Evolutionary conservation across 768 basidiomycete species (phyloP).

Genomic region (Xanthoconium purpureum): DNA sequence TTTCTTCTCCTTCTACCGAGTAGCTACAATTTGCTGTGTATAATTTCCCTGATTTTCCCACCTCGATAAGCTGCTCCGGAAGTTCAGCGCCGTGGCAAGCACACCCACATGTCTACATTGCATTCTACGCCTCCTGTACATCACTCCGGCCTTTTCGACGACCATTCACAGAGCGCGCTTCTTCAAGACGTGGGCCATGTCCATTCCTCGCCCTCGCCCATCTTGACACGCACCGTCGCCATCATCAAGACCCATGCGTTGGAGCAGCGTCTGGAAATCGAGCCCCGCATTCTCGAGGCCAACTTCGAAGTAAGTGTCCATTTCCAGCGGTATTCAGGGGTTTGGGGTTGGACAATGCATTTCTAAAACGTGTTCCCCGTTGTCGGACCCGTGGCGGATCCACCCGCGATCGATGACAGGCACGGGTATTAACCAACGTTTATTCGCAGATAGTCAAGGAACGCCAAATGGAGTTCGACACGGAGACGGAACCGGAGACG

Average conservation of each 20-base stretch:
- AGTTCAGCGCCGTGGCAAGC: constrained; percentile 3
- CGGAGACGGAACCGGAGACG: constrained; percentile 76
- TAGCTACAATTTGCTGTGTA: constrained; percentile 23
- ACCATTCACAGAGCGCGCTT: not conserved
- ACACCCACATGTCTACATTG: constrained; percentile 21
- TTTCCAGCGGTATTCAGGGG: constrained; percentile 6
- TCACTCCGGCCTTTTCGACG: constrained; percentile 17
- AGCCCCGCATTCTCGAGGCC: constrained; percentile 73
- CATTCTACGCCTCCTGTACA: constrained; percentile 14
- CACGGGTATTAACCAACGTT: constrained; percentile 10
- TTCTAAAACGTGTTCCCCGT: constrained; percentile 1
- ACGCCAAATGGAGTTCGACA: constrained; percentile 85
- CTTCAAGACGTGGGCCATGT: constrained; percentile 5
- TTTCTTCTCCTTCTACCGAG: constrained; percentile 5
- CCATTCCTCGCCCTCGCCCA: constrained; percentile 10
- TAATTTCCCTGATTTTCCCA: constrained; percentile 9
- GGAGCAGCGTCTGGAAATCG: constrained; percentile 72
- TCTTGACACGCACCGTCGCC: constrained; percentile 64
- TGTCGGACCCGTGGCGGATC: constrained; percentile 9
- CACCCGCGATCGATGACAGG: not conserved
- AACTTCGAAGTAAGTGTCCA: constrained; percentile 67
- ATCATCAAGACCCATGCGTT: constrained; percentile 84
- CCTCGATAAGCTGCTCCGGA: not conserved
- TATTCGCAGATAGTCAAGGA: constrained; percentile 73
- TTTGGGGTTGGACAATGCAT: not conserved